Conservation (phyloP, 257 asterid species). For the Hygrophila difformis region DNA sequence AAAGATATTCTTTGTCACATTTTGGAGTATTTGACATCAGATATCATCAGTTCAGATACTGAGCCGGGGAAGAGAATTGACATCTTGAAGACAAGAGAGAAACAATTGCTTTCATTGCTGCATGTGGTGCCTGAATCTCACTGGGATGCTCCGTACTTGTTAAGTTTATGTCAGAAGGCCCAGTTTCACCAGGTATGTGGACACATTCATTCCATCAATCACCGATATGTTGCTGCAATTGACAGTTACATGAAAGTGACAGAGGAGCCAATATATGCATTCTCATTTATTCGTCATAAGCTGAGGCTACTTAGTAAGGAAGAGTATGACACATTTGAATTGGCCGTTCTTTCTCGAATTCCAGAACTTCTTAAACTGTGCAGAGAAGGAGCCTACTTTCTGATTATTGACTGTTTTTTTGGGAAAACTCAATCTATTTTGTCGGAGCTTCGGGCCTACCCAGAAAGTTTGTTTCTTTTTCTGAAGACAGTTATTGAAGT, state of each 20-base stretch:
- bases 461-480: slow-evolving; percentile 80
- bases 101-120: slow-evolving; percentile 62
- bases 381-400: slow-evolving; percentile 79
- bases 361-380: slow-evolving; percentile 61
- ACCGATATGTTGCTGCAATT: slow-evolving; percentile 64
- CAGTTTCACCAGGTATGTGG: slow-evolving; percentile 93
- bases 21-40: slow-evolving; percentile 73
- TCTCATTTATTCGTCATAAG: slow-evolving; percentile 62
- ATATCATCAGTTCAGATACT: slow-evolving; percentile 20
- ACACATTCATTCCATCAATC: slow-evolving; percentile 62
- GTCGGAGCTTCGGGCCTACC: slow-evolving; percentile 64
- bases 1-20: slow-evolving; percentile 53
- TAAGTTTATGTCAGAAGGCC: slow-evolving; percentile 56
- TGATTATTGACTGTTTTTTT: slow-evolving; percentile 50
- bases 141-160: slow-evolving; percentile 73
- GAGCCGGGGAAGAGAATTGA: slow-evolving; percentile 23
- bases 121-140: slow-evolving; percentile 58
- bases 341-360: slow-evolving; percentile 61
- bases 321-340: slow-evolving; percentile 55
- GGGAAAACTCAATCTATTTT: slow-evolving; percentile 44
- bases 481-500: slow-evolving; percentile 79
- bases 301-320: slow-evolving; percentile 30
- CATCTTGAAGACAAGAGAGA: slow-evolving; percentile 47
- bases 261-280: slow-evolving; percentile 68
- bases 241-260: slow-evolving; percentile 66